phyloP scores from a whole-genome alignment of 2,329 filamentous ascomycete species.

The Monosporascus sp. region DNA sequence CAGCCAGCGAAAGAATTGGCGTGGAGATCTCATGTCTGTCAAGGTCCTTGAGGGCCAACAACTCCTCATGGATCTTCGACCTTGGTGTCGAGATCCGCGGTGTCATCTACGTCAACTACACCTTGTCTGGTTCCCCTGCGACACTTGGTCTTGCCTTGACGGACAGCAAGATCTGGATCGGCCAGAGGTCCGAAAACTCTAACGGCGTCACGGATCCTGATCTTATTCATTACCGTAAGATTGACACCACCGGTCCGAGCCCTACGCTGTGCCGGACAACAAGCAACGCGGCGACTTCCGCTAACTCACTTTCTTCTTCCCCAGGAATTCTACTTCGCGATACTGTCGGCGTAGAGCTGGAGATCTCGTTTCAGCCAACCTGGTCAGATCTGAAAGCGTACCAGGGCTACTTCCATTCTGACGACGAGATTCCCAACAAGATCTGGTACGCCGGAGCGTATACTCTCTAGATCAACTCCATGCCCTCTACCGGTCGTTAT shows the following conservation, averaged over 20 bases:
- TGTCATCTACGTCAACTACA: conserved; percentile 46
- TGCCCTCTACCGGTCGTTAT: conserved; percentile 19
- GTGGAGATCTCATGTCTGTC: no score
- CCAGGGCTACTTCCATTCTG: conserved; percentile 48
- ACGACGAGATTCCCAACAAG: conserved; percentile 45
- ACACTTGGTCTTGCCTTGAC: conserved; percentile 41
- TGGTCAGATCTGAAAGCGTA: conserved; percentile 31
- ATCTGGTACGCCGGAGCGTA: conserved; percentile 49
- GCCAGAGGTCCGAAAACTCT: conserved; percentile 41
- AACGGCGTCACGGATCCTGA: conserved; percentile 40
- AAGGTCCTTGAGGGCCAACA: no score
- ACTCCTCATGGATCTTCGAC: conserved; percentile 39
- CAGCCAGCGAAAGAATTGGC: no score
- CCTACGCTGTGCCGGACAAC: conserved; percentile 26
- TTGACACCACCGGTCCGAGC: conserved; percentile 22
- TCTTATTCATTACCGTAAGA: conserved; percentile 40
- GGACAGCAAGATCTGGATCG: conserved; percentile 43
- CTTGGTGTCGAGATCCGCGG: conserved; percentile 56
- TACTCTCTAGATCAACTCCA: conserved; percentile 26
- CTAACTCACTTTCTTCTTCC: conserved; percentile 43
- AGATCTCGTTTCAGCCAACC: conserved; percentile 1
- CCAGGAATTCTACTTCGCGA: conserved; percentile 8
- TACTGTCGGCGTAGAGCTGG: conserved; percentile 26
- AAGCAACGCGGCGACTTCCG: conserved; percentile 47
- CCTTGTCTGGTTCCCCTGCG: conserved; percentile 30